Base-by-base conservation (phyloP, 805 yeast genomes). In the Candida dajiaensis region DNA sequence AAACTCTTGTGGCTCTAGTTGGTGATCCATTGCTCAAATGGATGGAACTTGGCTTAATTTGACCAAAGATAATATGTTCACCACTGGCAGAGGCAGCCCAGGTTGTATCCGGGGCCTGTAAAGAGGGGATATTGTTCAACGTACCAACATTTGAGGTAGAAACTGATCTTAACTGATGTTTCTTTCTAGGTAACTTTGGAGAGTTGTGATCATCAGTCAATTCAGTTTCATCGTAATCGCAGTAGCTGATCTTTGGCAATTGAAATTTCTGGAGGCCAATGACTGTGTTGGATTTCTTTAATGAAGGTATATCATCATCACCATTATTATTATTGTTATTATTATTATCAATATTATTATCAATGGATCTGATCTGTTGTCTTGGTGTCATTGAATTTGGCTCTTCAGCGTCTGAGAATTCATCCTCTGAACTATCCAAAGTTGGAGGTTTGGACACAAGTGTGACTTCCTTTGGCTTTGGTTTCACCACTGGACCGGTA, bases 1-100 rank as follows among this genome's bases (percentile, higher is more conserved):
- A 56, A 43, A 53, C 49, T 33, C 50, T 46, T 2, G 55, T 37
- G 4, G 50, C 37, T 19, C 52, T 53, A n/a, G 45, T 44, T 37
- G 52, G 56, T 6, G 54, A 48, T 28, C 45, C 51, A 23, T 28
- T 11, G 28, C 23, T 28, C 16, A 35, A 28, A 3, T 39, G 4
- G 25, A 36, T n/a, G 9, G 43, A 31, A 19, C 44, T 44, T 36
- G 60, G 50, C 37, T 43, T 51, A 3, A 44, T 45, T 35, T 61
- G 61, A 12, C 63, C 64, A 53, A 66, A 64, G 3, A 68, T 52
- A 2, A 66, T 57, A 31, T 61, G 62, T 11, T 68, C 68, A n/a
- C 73, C 73, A 44, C 65, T 55, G 0, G 71, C 71, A 28, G 72
- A 65, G 3, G 73, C 71, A 9, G 66, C 55, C 74, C 74, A 70